Conservation (phyloP, 495 filamentous ascomycete genomes). For the Astrocystis sublimbata region DNA sequence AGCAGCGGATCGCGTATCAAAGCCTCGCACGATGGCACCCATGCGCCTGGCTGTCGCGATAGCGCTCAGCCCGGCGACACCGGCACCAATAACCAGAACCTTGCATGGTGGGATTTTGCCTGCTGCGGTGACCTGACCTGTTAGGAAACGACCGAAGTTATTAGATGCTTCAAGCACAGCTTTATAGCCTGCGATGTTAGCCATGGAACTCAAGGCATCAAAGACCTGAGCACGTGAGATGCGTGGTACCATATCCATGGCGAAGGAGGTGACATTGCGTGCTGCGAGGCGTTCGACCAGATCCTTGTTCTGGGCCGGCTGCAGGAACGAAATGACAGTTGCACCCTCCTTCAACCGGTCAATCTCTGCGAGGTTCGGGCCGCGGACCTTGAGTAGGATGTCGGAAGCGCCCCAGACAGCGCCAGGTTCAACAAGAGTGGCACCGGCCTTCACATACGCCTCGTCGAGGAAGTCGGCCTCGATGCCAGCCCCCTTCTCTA, state of each 20-base stretch:
- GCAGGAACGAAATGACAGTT: constrained; percentile 73
- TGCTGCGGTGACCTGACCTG: constrained; percentile 80
- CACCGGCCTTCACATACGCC: constrained; percentile 70
- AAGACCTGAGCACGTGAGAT: constrained; percentile 82
- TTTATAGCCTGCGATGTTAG: constrained; percentile 86
- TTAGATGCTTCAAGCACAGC: constrained; percentile 81
- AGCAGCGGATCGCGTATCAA: constrained; percentile 75
- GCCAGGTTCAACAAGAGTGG: constrained; percentile 63
- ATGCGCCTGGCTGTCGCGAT: constrained; percentile 77
- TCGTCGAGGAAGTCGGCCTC: constrained; percentile 70
- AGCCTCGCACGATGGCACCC: constrained; percentile 82
- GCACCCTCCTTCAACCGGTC: constrained; percentile 60
- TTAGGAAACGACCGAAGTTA: constrained; percentile 77
- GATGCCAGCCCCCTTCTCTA: constrained; percentile 74
- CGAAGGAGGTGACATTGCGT: constrained; percentile 66
- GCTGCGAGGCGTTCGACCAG: constrained; percentile 67
- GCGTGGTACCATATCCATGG: constrained; percentile 83
- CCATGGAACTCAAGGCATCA: constrained; percentile 81
- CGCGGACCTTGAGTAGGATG: constrained; percentile 77
- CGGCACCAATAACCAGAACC: constrained; percentile 79
- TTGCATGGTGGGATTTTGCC: constrained; percentile 82
- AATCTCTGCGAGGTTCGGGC: constrained; percentile 65
- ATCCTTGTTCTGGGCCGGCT: constrained; percentile 69
- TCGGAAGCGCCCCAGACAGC: constrained; percentile 67
- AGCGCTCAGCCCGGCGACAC: constrained; percentile 77